phyloP scores from a whole-genome alignment of 495 filamentous ascomycete genomes.

The Evernia prunastri region DNA sequence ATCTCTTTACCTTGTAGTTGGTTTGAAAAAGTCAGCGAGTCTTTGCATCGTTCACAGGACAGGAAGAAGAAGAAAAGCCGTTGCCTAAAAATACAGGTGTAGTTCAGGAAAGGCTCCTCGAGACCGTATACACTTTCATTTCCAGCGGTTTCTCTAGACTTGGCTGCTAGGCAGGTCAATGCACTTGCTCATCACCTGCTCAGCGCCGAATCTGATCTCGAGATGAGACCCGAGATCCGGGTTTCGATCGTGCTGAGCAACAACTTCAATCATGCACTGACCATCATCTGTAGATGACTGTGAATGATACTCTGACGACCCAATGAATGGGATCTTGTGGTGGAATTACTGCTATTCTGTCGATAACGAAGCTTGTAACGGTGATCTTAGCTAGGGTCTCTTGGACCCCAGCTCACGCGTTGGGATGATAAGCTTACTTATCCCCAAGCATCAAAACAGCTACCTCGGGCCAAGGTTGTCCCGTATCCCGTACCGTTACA shows the following conservation, averaged over 20 bases:
- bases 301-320: background rate
- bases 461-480: background rate
- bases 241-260: fast-evolving
- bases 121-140: background rate
- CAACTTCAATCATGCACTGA: slow-evolving; percentile 1
- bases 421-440: background rate
- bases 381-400: background rate
- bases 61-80: background rate
- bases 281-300: background rate
- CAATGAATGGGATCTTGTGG: too few relatives aligned
- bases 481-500: background rate
- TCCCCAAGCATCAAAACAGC: slow-evolving; percentile 6
- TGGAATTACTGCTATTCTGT: background rate
- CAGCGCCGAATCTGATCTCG: background rate
- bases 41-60: background rate
- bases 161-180: background rate
- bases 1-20: background rate
- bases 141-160: background rate
- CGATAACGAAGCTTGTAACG: slow-evolving; percentile 1
- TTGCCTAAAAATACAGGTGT: background rate
- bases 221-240: background rate
- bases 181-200: background rate
- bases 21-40: background rate
- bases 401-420: background rate
- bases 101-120: background rate